Percentiles rank a stretch among this genome's conserved stretches.
Conservation (phyloP, 495 filamentous ascomycete genomes). For the Aspergillus indologenus region DNA sequence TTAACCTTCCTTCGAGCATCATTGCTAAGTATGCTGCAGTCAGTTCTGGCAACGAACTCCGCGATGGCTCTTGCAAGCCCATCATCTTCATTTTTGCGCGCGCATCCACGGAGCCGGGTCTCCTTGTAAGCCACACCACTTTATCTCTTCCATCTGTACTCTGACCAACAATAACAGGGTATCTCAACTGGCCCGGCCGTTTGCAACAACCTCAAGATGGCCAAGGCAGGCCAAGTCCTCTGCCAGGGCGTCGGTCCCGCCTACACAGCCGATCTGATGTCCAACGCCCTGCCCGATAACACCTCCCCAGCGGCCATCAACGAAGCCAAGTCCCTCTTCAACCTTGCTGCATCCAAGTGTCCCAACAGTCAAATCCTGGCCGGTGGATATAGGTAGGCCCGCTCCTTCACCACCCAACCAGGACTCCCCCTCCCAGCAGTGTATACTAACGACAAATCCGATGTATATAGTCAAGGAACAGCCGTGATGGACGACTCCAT, state of each 20-base stretch:
- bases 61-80: conserved; percentile 40
- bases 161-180: conserved; percentile 24
- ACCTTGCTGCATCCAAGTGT: conserved; percentile 42
- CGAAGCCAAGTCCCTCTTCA: conserved; percentile 35
- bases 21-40: conserved; percentile 1
- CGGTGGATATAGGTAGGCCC: conserved; percentile 46
- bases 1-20: not conserved
- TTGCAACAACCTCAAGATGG: conserved; percentile 18
- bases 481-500: conserved; percentile 52
- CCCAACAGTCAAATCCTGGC: conserved; percentile 54
- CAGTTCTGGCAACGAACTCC: conserved; percentile 40
- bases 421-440: too few species aligned
- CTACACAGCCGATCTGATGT: conserved; percentile 29
- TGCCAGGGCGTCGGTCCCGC: conserved; percentile 37
- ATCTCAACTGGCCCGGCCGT: conserved; percentile 39
- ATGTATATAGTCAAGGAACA: conserved; percentile 48
- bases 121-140: conserved; percentile 10
- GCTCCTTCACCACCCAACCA: too few species aligned
- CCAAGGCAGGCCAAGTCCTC: conserved; percentile 30
- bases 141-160: not conserved
- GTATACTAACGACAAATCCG: not conserved
- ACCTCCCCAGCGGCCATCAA: conserved; percentile 40
- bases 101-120: conserved; percentile 39
- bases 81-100: conserved; percentile 54
- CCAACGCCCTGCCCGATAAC: conserved; percentile 27